Percentiles rank a stretch among this genome's conserved stretches.
Evolutionary conservation across 192 early-diverging fungal species (phyloP).

Genomic region (Podila verticillata): DNA sequence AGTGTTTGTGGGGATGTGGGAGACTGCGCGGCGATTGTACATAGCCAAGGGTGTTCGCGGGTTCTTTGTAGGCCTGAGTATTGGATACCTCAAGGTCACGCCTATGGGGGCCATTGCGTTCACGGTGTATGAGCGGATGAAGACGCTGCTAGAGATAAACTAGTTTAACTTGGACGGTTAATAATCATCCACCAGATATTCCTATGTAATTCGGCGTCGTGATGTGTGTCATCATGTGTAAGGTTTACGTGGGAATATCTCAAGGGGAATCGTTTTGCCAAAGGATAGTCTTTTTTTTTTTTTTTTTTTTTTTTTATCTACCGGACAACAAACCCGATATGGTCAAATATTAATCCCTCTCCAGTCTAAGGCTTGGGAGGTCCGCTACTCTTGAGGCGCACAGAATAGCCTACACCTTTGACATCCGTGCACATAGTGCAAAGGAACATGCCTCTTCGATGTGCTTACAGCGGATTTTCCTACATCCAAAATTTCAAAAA

Average conservation of each 20-base stretch:
- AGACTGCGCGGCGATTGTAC: conserved; percentile 74
- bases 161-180: conserved; percentile 17
- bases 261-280: too few relatives aligned
- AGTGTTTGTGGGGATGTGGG: conserved; percentile 59
- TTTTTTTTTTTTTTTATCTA: background rate
- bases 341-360: too few relatives aligned
- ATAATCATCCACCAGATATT: too few relatives aligned
- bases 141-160: conserved; percentile 63
- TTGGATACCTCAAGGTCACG: conserved; percentile 95
- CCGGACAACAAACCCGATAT: too few relatives aligned
- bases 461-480: too few relatives aligned
- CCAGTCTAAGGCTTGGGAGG: too few relatives aligned
- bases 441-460: too few relatives aligned
- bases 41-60: conserved; percentile 75
- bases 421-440: too few relatives aligned
- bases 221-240: background rate
- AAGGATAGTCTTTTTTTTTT: background rate
- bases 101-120: conserved; percentile 94
- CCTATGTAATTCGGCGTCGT: too few relatives aligned
- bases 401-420: too few relatives aligned
- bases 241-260: background rate
- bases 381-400: too few relatives aligned
- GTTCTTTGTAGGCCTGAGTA: conserved; percentile 96
- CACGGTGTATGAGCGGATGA: conserved; percentile 87
- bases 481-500: too few relatives aligned